Evolutionary conservation across 2,329 filamentous ascomycete species (phyloP).

Genomic region (Neospermospora avenae): DNA sequence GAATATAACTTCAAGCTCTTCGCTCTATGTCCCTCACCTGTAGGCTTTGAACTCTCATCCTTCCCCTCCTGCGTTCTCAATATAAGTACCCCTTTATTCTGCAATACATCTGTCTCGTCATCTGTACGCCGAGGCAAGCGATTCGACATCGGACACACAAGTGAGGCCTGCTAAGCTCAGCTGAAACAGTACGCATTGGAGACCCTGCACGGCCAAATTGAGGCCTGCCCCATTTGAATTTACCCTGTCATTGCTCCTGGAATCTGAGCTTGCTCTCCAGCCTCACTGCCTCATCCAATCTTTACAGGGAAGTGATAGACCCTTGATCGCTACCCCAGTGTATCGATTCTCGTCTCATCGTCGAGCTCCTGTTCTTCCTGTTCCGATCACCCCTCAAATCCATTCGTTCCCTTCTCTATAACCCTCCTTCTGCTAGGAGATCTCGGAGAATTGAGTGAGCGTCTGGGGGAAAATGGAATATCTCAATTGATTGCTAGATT

Average conservation of each 20-base stretch:
- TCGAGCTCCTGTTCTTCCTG: conserved; percentile 13
- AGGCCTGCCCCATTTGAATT: conserved; percentile 1
- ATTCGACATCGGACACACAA: conserved; percentile 9
- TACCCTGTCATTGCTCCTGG: background rate
- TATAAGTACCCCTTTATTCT: background rate
- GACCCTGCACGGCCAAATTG: conserved; percentile 9
- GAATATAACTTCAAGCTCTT: background rate
- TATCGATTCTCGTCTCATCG: conserved; percentile 25
- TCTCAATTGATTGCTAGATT: conserved; percentile 1
- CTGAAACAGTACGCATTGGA: conserved; percentile 16
- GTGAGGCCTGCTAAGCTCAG: conserved; percentile 8
- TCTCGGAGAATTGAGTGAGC: conserved; percentile 8
- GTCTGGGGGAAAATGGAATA: conserved; percentile 19
- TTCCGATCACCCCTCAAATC: conserved; percentile 7
- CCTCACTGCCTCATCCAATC: conserved; percentile 16
- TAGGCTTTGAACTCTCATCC: background rate
- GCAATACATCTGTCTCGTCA: conserved; percentile 4
- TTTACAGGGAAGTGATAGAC: conserved; percentile 7
- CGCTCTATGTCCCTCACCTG: background rate
- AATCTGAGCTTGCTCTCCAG: conserved; percentile 1
- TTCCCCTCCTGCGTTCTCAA: background rate
- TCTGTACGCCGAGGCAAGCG: conserved; percentile 2
- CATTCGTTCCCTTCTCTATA: conserved; percentile 3
- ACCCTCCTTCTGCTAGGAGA: conserved; percentile 5
- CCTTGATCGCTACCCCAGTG: conserved; percentile 20